These are phyloP conservation scores for Tetrastigma voinierianum DNA, from an alignment of 164 flowering plant species.

Conservation along the genomic window DNA sequence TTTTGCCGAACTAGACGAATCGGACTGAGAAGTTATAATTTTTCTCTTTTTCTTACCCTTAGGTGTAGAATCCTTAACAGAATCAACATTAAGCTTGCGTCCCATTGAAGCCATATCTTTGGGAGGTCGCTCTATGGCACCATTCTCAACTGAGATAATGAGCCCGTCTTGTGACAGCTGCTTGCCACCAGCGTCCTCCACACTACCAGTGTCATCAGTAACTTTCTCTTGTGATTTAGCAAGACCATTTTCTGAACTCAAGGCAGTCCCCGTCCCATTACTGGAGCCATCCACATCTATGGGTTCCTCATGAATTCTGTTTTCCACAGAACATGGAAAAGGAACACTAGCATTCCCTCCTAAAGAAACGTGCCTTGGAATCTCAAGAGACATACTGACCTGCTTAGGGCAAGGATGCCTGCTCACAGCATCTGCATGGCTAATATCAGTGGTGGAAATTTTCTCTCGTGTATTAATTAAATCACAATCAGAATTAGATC, in stretches of 20 bases:
- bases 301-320: not conserved
- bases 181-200: slow-evolving; percentile 5
- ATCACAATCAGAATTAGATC: slow-evolving; percentile 1
- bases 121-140: slow-evolving; percentile 12
- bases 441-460: not conserved
- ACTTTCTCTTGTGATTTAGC: slow-evolving; percentile 2
- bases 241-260: slow-evolving; percentile 5
- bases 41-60: slow-evolving; percentile 14
- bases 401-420: slow-evolving; percentile 11
- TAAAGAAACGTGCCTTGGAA: slow-evolving; percentile 1
- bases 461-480: slow-evolving; percentile 6
- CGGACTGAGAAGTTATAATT: slow-evolving; percentile 7
- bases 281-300: not conserved
- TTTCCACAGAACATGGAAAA: slow-evolving; percentile 15
- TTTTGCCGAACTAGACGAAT: slow-evolving; percentile 10
- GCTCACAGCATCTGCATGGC: slow-evolving; percentile 6
- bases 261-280: not conserved
- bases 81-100: not conserved
- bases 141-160: slow-evolving; percentile 4
- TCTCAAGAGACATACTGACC: slow-evolving; percentile 1
- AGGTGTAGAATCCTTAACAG: slow-evolving; percentile 5
- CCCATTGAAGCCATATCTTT: slow-evolving; percentile 5
- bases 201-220: not conserved
- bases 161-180: slow-evolving; percentile 4
- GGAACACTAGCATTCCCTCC: not conserved